Conservation (phyloP, 768 basidiomycete genomes). For the Amanita jacksonii region DNA sequence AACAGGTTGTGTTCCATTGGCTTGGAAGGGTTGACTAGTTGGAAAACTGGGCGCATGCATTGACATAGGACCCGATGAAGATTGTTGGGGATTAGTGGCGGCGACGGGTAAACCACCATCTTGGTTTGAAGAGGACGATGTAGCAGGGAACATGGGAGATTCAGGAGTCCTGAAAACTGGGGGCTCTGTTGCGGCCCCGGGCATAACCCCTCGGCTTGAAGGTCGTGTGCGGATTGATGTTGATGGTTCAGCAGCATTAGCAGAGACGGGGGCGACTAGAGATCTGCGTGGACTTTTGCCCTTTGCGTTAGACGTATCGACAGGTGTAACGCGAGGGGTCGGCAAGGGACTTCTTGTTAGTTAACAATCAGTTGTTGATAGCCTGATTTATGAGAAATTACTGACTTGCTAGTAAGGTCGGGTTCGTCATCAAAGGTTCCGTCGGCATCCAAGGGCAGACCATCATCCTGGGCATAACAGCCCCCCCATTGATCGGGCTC, state of each 20-base stretch:
- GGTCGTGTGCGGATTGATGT: no score
- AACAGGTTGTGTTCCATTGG: not conserved
- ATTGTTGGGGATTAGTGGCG: not conserved
- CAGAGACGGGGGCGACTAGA: not conserved
- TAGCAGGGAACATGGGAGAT: not conserved
- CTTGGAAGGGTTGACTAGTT: not conserved
- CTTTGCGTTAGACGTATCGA: constrained; percentile 12
- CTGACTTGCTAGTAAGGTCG: constrained; percentile 30
- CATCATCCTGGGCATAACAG: constrained; percentile 29
- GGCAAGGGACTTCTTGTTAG: constrained; percentile 49
- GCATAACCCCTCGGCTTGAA: not conserved
- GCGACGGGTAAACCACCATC: not conserved
- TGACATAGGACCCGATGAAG: not conserved
- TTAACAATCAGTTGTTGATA: constrained; percentile 7
- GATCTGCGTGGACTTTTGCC: not conserved
- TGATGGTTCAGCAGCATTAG: not conserved
- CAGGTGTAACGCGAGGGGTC: constrained; percentile 51
- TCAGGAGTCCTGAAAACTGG: not conserved
- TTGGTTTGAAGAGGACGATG: not conserved
- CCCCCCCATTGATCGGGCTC: constrained; percentile 47
- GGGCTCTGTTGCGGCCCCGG: not conserved
- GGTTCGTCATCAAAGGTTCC: constrained; percentile 25
- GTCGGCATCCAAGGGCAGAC: constrained; percentile 27
- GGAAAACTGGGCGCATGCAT: not conserved
- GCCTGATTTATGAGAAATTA: constrained; percentile 11